These are phyloP conservation scores for Didymella glomerata DNA, from an alignment of 2,329 filamentous ascomycete genomes.

Conservation along the genomic window DNA sequence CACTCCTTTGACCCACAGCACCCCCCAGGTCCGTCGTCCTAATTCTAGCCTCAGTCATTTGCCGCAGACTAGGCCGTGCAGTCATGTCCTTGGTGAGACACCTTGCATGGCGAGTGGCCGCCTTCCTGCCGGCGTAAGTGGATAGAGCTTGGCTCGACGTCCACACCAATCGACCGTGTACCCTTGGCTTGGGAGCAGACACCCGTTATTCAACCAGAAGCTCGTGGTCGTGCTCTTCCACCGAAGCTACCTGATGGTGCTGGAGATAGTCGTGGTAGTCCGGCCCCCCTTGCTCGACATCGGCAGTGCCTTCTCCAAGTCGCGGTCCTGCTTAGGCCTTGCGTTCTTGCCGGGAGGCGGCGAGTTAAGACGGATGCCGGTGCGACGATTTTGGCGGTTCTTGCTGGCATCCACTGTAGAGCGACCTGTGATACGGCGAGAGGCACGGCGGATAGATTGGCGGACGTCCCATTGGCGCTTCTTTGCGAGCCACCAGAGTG, in stretches of 20 bases:
- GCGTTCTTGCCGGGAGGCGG: constrained; percentile 42
- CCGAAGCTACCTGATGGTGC: constrained; percentile 27
- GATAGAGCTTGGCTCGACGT: constrained; percentile 13
- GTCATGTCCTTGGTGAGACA: not conserved
- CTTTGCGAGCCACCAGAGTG: constrained; percentile 82
- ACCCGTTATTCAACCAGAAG: not conserved
- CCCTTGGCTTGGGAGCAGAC: not conserved
- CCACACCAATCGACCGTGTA: not conserved
- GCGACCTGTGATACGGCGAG: constrained; percentile 56
- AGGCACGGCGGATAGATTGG: constrained; percentile 73
- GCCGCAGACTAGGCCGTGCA: not conserved
- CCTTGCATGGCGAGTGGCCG: not conserved
- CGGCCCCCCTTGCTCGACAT: constrained; percentile 33
- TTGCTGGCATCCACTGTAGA: constrained; percentile 36
- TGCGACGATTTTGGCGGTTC: constrained; percentile 47
- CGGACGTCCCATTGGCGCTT: constrained; percentile 84
- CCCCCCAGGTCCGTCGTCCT: not conserved
- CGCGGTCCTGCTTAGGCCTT: constrained; percentile 33
- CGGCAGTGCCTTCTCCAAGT: constrained; percentile 48
- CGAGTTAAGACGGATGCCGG: constrained; percentile 47
- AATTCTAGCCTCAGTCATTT: not conserved
- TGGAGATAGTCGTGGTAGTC: constrained; percentile 49
- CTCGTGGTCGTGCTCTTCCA: not conserved
- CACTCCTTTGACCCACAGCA: not conserved
- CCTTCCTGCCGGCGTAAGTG: not conserved